Evolutionary conservation across 2,329 filamentous ascomycete genomes (phyloP).

Genomic region (Epichloe gansuensis): DNA sequence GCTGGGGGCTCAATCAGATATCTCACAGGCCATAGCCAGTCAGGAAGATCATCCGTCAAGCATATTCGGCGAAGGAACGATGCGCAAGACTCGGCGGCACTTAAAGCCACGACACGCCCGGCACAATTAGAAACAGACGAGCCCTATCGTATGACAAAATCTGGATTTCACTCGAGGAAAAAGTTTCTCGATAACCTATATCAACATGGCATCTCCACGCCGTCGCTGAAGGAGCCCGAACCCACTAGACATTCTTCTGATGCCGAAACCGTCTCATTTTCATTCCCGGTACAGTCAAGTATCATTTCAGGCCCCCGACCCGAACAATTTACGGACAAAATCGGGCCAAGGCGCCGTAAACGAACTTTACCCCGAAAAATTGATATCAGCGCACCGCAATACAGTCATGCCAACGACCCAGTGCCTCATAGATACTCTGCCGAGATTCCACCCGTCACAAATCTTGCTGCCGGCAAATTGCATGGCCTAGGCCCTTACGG

Average conservation of each 20-base stretch:
- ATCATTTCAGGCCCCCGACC: background rate
- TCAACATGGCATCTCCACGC: slow-evolving; percentile 18
- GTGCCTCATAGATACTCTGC: slow-evolving; percentile 16
- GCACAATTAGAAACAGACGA: slow-evolving; percentile 44
- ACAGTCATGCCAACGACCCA: slow-evolving; percentile 40
- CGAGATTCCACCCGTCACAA: slow-evolving; percentile 5
- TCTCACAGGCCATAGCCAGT: slow-evolving; percentile 1
- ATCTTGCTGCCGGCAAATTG: slow-evolving; percentile 21
- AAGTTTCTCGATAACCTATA: slow-evolving; percentile 42
- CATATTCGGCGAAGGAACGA: background rate
- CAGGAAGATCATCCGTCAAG: background rate
- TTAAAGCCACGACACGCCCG: slow-evolving; percentile 20
- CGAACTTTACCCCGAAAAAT: slow-evolving; percentile 28
- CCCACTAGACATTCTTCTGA: background rate
- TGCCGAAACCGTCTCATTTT: background rate
- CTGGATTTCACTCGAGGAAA: slow-evolving; percentile 38
- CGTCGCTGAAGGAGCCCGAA: background rate
- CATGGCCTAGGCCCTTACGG: slow-evolving; percentile 46
- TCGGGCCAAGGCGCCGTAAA: slow-evolving; percentile 28
- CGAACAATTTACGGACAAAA: background rate
- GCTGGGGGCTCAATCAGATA: slow-evolving; percentile 17
- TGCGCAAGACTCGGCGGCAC: background rate
- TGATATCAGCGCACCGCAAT: slow-evolving; percentile 39
- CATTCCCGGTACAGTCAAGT: background rate
- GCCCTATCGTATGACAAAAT: slow-evolving; percentile 18